phyloP scores from a whole-genome alignment of 208 protist species.

The Acanthamoeba triangularis region DNA sequence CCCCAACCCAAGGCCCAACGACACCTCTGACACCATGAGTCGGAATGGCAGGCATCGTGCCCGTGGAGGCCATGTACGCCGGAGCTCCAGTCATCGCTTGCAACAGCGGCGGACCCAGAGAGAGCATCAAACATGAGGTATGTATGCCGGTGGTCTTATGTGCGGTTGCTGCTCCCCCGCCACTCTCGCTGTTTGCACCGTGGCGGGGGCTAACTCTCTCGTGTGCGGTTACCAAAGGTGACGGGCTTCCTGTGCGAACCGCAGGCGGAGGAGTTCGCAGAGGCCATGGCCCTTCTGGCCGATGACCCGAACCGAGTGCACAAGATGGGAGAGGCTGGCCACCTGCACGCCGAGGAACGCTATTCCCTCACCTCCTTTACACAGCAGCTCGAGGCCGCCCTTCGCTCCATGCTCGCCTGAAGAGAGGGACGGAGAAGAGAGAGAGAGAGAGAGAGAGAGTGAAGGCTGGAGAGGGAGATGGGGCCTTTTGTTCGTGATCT shows the following conservation, averaged over 20 bases:
- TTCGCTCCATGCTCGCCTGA: not conserved
- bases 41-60: slow-evolving; percentile 97
- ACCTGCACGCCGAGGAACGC: not conserved
- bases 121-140: slow-evolving; percentile 92
- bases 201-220: too few species aligned
- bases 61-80: slow-evolving; percentile 90
- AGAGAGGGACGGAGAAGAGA: too few species aligned
- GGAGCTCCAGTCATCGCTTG: slow-evolving; percentile 94
- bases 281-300: slow-evolving; percentile 32
- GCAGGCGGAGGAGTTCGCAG: not conserved
- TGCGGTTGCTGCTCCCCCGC: not conserved
- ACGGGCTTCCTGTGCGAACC: slow-evolving; percentile 60
- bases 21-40: slow-evolving; percentile 91
- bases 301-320: not conserved
- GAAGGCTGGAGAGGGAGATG: too few species aligned
- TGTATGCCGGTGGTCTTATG: not conserved
- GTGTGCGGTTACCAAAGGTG: not conserved
- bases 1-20: too few species aligned
- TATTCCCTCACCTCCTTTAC: slow-evolving; percentile 43
- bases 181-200: too few species aligned
- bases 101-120: slow-evolving; percentile 95
- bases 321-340: slow-evolving; percentile 29
- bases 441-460: too few species aligned
- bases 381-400: not conserved
- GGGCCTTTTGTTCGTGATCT: too few species aligned